phyloP scores from a whole-genome alignment of 805 yeast species.

The Isabelozyma gotoi region DNA sequence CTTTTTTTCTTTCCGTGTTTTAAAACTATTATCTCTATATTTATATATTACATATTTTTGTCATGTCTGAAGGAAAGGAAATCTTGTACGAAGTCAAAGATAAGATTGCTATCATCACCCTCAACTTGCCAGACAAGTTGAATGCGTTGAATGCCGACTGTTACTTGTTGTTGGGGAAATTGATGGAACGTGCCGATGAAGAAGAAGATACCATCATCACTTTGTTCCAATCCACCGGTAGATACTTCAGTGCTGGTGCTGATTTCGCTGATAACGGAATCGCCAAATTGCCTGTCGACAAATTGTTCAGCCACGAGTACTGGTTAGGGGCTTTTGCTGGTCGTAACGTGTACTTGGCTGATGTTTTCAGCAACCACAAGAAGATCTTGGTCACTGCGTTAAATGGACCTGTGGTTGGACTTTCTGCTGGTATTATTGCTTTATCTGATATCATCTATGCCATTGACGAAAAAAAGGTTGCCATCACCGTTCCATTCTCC shows the following conservation, averaged over 20 bases:
- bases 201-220: constrained; percentile 65
- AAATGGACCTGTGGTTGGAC: constrained; percentile 87
- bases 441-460: constrained; percentile 76
- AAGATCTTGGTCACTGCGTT: constrained; percentile 72
- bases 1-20: neutral
- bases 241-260: constrained; percentile 85
- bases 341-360: constrained; percentile 68
- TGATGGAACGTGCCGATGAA: constrained; percentile 59
- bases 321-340: constrained; percentile 63
- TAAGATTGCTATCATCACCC: constrained; percentile 58
- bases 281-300: constrained; percentile 25
- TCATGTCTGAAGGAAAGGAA: constrained; percentile 18
- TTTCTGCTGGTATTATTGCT: constrained; percentile 71
- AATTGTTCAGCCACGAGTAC: constrained; percentile 35
- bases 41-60: too few relatives aligned
- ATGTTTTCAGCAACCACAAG: constrained; percentile 64
- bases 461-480: constrained; percentile 54
- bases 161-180: constrained; percentile 57
- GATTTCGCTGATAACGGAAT: constrained; percentile 49
- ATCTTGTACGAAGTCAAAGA: constrained; percentile 44
- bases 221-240: constrained; percentile 66
- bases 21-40: neutral
- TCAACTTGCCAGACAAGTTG: constrained; percentile 58
- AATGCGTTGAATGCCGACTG: constrained; percentile 71
- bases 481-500: constrained; percentile 72